Percentiles rank a stretch among this genome's conserved stretches.
Conservation (phyloP, 805 yeast species). For the Candida maesae region DNA sequence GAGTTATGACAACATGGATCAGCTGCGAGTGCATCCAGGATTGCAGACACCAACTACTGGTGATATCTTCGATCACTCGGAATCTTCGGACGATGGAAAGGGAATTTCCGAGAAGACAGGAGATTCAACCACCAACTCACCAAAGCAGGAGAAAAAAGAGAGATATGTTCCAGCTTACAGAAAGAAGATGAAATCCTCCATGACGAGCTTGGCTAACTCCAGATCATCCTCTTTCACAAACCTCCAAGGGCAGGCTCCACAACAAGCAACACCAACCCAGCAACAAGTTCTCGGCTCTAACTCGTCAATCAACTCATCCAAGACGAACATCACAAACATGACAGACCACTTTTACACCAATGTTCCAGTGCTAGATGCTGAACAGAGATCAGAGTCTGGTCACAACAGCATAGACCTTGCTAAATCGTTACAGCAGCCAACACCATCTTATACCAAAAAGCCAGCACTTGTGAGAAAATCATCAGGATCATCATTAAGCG, state of each 20-base stretch:
- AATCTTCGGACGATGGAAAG: conserved; percentile 11
- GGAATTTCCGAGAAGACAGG: conserved; percentile 10
- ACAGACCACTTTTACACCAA: conserved; percentile 25
- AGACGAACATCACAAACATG: conserved; percentile 25
- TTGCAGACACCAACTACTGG: background rate
- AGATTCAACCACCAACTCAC: conserved; percentile 1
- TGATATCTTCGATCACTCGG: conserved; percentile 6
- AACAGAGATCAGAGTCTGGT: conserved; percentile 6
- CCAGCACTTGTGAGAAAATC: conserved; percentile 14
- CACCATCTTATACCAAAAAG: conserved; percentile 23
- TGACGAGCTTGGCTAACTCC: conserved; percentile 22
- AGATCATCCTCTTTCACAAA: conserved; percentile 23
- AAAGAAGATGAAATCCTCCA: conserved; percentile 29
- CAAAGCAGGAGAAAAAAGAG: conserved; percentile 7
- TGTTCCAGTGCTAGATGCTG: conserved; percentile 25
- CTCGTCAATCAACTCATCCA: conserved; percentile 22
- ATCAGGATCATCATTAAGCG: conserved; percentile 14
- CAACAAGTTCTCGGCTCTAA: conserved; percentile 15
- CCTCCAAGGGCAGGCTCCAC: conserved; percentile 14
- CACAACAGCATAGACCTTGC: conserved; percentile 22
- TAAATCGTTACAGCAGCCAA: conserved; percentile 24
- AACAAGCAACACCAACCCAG: conserved; percentile 16
- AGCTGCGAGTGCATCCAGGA: conserved; percentile 16
- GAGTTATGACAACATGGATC: conserved; percentile 28
- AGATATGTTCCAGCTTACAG: conserved; percentile 37